phyloP scores from a whole-genome alignment of 1,139 yeast species.

The Maudiozyma humilis region DNA sequence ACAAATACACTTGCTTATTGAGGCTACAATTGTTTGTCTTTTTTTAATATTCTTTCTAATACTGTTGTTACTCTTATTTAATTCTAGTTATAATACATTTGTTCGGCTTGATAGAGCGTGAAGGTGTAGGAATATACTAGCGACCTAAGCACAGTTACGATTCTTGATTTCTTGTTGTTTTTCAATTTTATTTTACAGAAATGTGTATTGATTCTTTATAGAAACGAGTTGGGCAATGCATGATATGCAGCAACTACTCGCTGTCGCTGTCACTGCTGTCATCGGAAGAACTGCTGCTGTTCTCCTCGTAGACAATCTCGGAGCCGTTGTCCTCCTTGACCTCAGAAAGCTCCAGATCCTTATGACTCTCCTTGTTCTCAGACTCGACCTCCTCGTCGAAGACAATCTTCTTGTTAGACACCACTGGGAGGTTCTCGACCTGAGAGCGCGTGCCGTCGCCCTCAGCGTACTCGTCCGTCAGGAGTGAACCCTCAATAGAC shows the following conservation, averaged over 20 bases:
- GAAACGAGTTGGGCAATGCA: not conserved
- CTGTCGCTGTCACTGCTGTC: constrained; percentile 26
- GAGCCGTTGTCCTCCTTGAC: constrained; percentile 30
- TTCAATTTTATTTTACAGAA: constrained; percentile 1
- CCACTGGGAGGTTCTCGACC: constrained; percentile 34
- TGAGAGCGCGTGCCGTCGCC: constrained; percentile 21
- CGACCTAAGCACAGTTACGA: not conserved
- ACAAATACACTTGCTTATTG: no score
- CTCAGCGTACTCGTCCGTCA: constrained; percentile 24
- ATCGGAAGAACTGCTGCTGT: constrained; percentile 26
- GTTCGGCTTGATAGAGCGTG: not conserved
- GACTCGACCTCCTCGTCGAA: constrained; percentile 35
- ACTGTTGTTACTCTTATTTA: not conserved
- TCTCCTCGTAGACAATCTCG: constrained; percentile 30
- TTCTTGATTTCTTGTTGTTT: no score
- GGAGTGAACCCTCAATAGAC: constrained; percentile 76
- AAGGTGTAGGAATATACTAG: no score
- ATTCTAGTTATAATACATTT: no score
- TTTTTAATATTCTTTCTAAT: not conserved
- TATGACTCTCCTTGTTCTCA: constrained; percentile 32
- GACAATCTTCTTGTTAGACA: constrained; percentile 35
- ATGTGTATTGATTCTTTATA: not conserved
- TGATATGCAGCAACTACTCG: constrained; percentile 14
- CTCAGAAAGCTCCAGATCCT: constrained; percentile 28
- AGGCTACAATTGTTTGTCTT: no score